Evolutionary conservation across 2,329 filamentous ascomycete species (phyloP).

Genomic region (Dactylellina leptospora): DNA sequence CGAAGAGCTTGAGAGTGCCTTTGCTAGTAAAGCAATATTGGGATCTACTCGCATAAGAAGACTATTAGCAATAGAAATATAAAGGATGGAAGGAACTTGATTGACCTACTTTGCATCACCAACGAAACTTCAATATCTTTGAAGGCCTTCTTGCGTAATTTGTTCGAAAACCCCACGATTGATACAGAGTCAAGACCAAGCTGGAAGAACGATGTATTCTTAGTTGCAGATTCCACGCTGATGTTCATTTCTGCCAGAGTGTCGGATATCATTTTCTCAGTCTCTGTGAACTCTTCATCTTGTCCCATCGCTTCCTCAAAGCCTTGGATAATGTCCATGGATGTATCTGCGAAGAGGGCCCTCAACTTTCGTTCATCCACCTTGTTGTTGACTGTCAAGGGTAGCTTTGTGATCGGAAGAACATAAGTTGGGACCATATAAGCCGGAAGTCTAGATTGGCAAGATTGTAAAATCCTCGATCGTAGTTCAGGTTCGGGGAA

Average conservation of each 20-base stretch:
- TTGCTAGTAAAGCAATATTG: conserved; percentile 61
- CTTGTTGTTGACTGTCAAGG: conserved; percentile 89
- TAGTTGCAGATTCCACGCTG: conserved; percentile 63
- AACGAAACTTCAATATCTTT: conserved; percentile 69
- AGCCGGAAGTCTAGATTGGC: conserved; percentile 73
- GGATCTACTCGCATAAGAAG: conserved; percentile 56
- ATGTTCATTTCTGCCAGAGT: conserved; percentile 67
- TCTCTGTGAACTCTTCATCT: conserved; percentile 29
- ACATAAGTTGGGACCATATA: conserved; percentile 95
- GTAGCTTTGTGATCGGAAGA: conserved; percentile 74
- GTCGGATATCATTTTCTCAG: conserved; percentile 64
- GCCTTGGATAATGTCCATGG: conserved; percentile 69
- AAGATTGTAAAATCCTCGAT: conserved; percentile 65
- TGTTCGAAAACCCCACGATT: conserved; percentile 73
- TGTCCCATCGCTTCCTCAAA: conserved; percentile 59
- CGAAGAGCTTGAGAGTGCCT: conserved; percentile 54
- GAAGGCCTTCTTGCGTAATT: conserved; percentile 72
- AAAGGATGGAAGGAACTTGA: neutral
- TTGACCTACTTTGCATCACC: conserved; percentile 69
- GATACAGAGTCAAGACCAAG: conserved; percentile 89
- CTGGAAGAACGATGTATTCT: conserved; percentile 75
- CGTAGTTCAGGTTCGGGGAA: conserved; percentile 21
- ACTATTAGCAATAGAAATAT: conserved; percentile 54
- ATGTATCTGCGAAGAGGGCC: conserved; percentile 71
- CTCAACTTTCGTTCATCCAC: conserved; percentile 77